phyloP scores from a whole-genome alignment of 2,329 filamentous ascomycete species.

The Shiraia sp. region DNA sequence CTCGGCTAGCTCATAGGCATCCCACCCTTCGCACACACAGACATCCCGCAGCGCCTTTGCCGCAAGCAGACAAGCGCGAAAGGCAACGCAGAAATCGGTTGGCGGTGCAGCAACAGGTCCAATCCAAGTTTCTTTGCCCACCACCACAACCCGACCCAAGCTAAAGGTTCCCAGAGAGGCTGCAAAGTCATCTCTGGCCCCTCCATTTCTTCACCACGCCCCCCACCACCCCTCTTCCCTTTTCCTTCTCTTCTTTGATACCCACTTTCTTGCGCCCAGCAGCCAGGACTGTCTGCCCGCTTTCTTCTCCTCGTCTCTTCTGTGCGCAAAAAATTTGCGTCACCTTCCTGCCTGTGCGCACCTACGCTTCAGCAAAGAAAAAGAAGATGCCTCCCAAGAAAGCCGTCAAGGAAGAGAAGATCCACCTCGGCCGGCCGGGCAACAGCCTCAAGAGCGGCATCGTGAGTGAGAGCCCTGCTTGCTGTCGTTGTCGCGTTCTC shows the following conservation, averaged over 20 bases:
- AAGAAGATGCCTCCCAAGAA: slow-evolving; percentile 97
- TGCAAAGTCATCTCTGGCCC: slow-evolving; percentile 40
- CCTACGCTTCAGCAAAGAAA: slow-evolving; percentile 62
- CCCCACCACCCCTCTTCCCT: slow-evolving; percentile 46
- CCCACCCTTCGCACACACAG: too few relatives aligned
- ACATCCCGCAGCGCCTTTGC: too few relatives aligned
- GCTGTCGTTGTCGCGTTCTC: slow-evolving; percentile 38
- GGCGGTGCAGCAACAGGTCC: slow-evolving; percentile 7
- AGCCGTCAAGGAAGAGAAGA: slow-evolving; percentile 86
- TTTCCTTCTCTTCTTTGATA: slow-evolving; percentile 56
- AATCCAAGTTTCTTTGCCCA: slow-evolving; percentile 1
- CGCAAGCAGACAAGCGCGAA: slow-evolving; percentile 9
- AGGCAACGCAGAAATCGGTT: slow-evolving; percentile 20
- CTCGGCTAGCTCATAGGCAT: slow-evolving; percentile 1
- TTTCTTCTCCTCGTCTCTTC: slow-evolving; percentile 43
- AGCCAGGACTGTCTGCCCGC: slow-evolving; percentile 53
- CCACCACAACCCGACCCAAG: slow-evolving; percentile 18
- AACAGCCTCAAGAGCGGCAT: slow-evolving; percentile 99
- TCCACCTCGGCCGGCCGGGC: slow-evolving; percentile 91
- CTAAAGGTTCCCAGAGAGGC: slow-evolving; percentile 27
- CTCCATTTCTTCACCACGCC: slow-evolving; percentile 34
- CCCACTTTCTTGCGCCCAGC: slow-evolving; percentile 55
- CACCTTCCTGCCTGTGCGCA: slow-evolving; percentile 51
- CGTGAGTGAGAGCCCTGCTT: slow-evolving; percentile 67
- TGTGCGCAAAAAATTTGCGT: slow-evolving; percentile 41